phyloP scores from a whole-genome alignment of 2,329 filamentous ascomycete genomes.

The Paramyrothecium roridum region DNA sequence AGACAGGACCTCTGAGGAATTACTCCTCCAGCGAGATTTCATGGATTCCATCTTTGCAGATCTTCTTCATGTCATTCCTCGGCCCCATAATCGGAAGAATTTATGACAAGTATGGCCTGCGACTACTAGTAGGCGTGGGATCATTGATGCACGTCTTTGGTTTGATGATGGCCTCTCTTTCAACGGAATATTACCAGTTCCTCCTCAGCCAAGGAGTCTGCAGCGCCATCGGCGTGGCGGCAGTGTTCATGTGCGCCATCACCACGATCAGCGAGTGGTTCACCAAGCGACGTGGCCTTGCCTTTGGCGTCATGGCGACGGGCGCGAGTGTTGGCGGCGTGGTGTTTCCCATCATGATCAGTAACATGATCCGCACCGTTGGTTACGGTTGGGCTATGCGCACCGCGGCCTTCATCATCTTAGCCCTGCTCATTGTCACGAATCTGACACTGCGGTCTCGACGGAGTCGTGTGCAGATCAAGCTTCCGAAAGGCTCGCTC shows the following conservation, averaged over 20 bases:
- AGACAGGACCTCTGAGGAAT: slow-evolving; percentile 35
- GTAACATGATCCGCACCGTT: slow-evolving; percentile 18
- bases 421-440: slow-evolving; percentile 13
- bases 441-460: slow-evolving; percentile 4
- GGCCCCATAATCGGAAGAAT: slow-evolving; percentile 48
- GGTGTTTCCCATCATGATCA: slow-evolving; percentile 29
- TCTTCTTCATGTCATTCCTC: slow-evolving; percentile 38
- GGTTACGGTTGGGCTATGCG: slow-evolving; percentile 29
- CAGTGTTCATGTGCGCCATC: slow-evolving; percentile 18
- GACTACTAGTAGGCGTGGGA: slow-evolving; percentile 45
- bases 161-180: slow-evolving; percentile 56
- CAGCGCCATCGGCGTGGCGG: slow-evolving; percentile 22
- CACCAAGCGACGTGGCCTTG: slow-evolving; percentile 15
- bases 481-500: neutral
- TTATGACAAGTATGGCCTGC: slow-evolving; percentile 59
- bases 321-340: slow-evolving; percentile 28
- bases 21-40: slow-evolving; percentile 48
- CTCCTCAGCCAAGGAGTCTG: slow-evolving; percentile 27
- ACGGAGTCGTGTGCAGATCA: slow-evolving; percentile 8
- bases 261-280: slow-evolving; percentile 21
- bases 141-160: slow-evolving; percentile 53
- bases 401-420: slow-evolving; percentile 24
- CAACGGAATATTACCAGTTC: slow-evolving; percentile 29
- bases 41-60: slow-evolving; percentile 53
- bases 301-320: slow-evolving; percentile 19